These are phyloP conservation scores for Wallacemonas sp. DNA, from an alignment of 208 protist species.

Conservation along the genomic window DNA sequence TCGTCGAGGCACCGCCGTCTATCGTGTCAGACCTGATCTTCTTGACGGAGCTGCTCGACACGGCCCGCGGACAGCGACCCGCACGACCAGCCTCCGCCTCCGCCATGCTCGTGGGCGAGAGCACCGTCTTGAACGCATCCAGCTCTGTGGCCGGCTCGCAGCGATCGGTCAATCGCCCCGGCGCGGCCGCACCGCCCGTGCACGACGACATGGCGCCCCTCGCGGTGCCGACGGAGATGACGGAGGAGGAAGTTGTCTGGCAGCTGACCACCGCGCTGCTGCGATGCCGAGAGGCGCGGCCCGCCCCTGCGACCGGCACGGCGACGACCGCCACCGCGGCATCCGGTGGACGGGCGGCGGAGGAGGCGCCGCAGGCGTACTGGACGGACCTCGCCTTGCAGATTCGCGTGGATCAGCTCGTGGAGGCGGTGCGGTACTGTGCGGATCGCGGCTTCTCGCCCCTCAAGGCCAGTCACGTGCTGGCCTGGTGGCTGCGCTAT, in stretches of 20 bases:
- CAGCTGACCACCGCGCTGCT: conserved; percentile 5
- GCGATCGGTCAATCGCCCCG: neutral
- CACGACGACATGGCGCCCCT: too few species aligned
- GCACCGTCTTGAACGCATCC: neutral
- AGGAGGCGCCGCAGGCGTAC: conserved; percentile 34
- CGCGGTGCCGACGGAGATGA: neutral
- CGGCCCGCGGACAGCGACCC: neutral
- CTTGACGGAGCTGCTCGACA: conserved; percentile 4
- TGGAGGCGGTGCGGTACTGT: conserved; percentile 71
- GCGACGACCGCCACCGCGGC: neutral
- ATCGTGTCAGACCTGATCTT: neutral
- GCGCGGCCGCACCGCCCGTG: neutral
- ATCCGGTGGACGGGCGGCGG: too few species aligned
- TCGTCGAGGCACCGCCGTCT: neutral
- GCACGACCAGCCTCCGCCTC: too few species aligned
- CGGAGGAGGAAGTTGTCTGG: conserved; percentile 12
- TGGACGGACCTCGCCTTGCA: conserved; percentile 67
- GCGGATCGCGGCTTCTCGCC: conserved; percentile 49
- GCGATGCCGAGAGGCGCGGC: neutral
- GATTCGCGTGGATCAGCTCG: conserved; percentile 65
- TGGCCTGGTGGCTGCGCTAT: conserved; percentile 44
- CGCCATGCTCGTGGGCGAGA: neutral
- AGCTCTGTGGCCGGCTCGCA: too few species aligned
- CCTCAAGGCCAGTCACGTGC: conserved; percentile 66
- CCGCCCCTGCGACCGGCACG: neutral